Conservation (phyloP, 306 rosid genomes). For the Comarum palustre region DNA sequence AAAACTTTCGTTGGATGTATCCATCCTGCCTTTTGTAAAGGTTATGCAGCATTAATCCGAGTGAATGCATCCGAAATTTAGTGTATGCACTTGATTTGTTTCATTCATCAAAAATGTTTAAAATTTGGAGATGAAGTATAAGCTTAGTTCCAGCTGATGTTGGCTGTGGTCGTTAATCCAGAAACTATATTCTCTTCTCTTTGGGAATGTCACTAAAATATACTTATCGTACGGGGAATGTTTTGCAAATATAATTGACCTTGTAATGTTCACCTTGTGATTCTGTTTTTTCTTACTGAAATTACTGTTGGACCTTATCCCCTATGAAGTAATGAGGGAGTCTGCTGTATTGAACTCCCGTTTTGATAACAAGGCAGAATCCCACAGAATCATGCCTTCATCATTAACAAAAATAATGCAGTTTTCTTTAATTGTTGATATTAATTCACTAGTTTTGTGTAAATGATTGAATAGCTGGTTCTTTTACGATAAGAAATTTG, state of each 20-base stretch:
- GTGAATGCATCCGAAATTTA: background rate
- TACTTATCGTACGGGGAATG: too few species aligned
- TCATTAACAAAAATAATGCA: background rate
- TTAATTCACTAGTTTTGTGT: background rate
- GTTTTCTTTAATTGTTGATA: background rate
- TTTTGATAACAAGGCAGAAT: background rate
- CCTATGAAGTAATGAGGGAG: background rate
- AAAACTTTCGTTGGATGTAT: background rate
- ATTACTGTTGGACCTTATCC: background rate
- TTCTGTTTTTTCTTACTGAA: background rate
- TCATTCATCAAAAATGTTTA: background rate
- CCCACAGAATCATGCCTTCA: background rate
- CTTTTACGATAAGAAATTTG: background rate
- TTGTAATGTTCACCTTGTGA: too few species aligned
- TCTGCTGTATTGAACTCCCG: background rate
- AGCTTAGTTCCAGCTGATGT: background rate
- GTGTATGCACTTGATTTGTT: background rate
- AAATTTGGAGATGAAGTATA: background rate
- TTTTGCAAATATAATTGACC: too few species aligned
- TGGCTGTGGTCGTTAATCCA: too few species aligned
- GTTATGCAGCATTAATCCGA: background rate
- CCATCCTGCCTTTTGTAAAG: background rate
- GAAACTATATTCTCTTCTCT: too few species aligned
- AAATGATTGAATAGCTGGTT: background rate
- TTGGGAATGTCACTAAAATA: too few species aligned